Percentiles rank a stretch among this genome's conserved stretches.
phyloP scores from a whole-genome alignment of 1,139 yeast genomes.

The Lodderomyces jiufengensis region DNA sequence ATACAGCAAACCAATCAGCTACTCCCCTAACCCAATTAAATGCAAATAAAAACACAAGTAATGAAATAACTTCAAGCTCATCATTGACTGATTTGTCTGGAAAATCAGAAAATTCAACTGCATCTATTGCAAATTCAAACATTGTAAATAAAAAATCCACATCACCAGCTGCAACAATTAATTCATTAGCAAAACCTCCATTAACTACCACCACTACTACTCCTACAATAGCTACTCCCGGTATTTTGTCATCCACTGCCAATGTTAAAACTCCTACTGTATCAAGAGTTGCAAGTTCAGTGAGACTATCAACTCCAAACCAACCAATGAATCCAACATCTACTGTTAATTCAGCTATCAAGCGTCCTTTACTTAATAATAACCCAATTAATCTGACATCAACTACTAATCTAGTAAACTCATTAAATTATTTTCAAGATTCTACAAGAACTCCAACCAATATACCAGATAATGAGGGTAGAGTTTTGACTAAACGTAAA shows the following conservation, averaged over 20 bases:
- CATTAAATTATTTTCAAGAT: slow-evolving; percentile 4
- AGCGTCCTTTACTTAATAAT: slow-evolving; percentile 2
- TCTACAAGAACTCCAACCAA: slow-evolving; percentile 19
- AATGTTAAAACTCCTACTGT: background rate
- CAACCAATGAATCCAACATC: background rate
- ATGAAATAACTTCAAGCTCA: slow-evolving; percentile 5
- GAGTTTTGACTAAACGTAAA: slow-evolving; percentile 86
- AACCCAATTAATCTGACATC: slow-evolving; percentile 1
- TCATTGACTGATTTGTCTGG: background rate
- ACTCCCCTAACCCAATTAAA: background rate
- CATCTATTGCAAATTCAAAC: background rate
- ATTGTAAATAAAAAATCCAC: slow-evolving; percentile 1
- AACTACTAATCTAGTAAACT: slow-evolving; percentile 2
- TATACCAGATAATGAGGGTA: slow-evolving; percentile 55
- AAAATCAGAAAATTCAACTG: background rate
- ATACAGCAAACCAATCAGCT: slow-evolving; percentile 8
- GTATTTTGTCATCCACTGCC: no score
- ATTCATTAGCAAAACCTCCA: background rate
- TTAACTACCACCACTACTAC: slow-evolving; percentile 12
- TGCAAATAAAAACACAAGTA: slow-evolving; percentile 1
- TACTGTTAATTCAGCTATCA: slow-evolving; percentile 5
- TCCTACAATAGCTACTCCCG: slow-evolving; percentile 11
- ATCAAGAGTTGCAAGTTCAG: slow-evolving; percentile 1
- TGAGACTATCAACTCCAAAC: background rate
- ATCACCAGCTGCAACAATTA: background rate